Conservation (phyloP, 2,329 filamentous ascomycete species). For the Penicillium glabrum region DNA sequence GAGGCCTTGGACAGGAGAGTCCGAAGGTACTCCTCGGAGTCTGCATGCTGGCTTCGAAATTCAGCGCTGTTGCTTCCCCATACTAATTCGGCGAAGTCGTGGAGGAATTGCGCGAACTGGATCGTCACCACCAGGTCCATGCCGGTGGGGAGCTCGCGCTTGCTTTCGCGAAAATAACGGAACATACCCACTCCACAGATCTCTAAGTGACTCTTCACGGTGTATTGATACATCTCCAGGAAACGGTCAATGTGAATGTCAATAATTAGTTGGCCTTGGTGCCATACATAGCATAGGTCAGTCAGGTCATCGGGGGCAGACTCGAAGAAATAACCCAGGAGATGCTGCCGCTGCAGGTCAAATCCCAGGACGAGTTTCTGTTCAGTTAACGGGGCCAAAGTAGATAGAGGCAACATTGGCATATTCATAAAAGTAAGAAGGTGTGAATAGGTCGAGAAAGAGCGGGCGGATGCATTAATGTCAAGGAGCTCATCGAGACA, state of each 20-base stretch:
- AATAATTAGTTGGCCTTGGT: slow-evolving; percentile 21
- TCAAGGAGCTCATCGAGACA: slow-evolving; percentile 22
- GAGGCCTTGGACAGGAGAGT: slow-evolving; percentile 27
- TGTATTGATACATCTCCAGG: slow-evolving; percentile 21
- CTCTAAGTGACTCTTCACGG: slow-evolving; percentile 14
- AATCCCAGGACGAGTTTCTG: slow-evolving; percentile 31
- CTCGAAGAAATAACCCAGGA: slow-evolving; percentile 29
- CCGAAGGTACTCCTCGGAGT: slow-evolving; percentile 25
- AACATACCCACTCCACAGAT: slow-evolving; percentile 25
- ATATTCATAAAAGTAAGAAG: slow-evolving; percentile 1
- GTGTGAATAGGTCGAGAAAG: neutral
- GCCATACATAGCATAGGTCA: slow-evolving; percentile 29
- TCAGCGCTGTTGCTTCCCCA: neutral
- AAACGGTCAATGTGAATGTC: slow-evolving; percentile 24
- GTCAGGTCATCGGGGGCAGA: slow-evolving; percentile 22
- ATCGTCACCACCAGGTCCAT: slow-evolving; percentile 34
- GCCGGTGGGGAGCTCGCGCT: slow-evolving; percentile 22
- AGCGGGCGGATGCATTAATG: neutral
- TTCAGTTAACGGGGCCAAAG: neutral
- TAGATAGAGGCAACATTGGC: neutral
- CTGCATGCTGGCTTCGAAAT: slow-evolving; percentile 10
- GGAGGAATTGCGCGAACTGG: slow-evolving; percentile 31
- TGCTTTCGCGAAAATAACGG: slow-evolving; percentile 20
- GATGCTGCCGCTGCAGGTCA: slow-evolving; percentile 18
- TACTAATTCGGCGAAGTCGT: slow-evolving; percentile 26